Percentiles rank a stretch among this genome's conserved stretches.
phyloP scores from a whole-genome alignment of 2,329 filamentous ascomycete genomes.

The Samsoniella hepiali region DNA sequence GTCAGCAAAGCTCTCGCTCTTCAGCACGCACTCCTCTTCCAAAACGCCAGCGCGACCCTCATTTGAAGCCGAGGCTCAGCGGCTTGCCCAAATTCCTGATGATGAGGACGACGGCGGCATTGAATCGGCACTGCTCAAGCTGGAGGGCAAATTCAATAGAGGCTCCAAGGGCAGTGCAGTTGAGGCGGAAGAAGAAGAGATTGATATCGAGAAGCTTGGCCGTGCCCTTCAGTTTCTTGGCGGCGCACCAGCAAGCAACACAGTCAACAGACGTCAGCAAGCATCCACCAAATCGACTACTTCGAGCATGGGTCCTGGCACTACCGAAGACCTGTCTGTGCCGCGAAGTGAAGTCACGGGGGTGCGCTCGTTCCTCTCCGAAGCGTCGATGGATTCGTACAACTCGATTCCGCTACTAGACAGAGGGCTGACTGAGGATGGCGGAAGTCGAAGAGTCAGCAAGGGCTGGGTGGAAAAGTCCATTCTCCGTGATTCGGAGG shows the following conservation, averaged over 20 bases:
- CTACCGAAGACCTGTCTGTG: background rate
- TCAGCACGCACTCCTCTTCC: constrained; percentile 57
- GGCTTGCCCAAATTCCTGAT: constrained; percentile 83
- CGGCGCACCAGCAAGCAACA: constrained; percentile 7
- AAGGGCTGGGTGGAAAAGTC: constrained; percentile 55
- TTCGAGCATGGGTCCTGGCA: constrained; percentile 3
- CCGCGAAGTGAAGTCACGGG: constrained; percentile 7
- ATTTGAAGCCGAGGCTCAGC: constrained; percentile 84
- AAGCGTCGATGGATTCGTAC: constrained; percentile 70
- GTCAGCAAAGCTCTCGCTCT: constrained; percentile 45
- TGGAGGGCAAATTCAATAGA: constrained; percentile 80
- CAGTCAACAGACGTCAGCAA: background rate
- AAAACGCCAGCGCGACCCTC: constrained; percentile 66
- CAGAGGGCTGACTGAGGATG: constrained; percentile 56
- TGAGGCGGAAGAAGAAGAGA: constrained; percentile 20
- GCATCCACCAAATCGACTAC: background rate
- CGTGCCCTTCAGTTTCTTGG: constrained; percentile 16
- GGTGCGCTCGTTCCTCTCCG: constrained; percentile 49
- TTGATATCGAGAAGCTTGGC: constrained; percentile 21
- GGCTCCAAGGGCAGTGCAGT: constrained; percentile 33
- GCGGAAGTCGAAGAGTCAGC: constrained; percentile 38
- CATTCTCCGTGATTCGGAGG: constrained; percentile 49
- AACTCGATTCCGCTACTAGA: constrained; percentile 75
- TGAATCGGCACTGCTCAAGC: constrained; percentile 85
- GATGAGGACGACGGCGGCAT: constrained; percentile 78